These are phyloP conservation scores for Pyrus pyrifolia DNA, from an alignment of 306 rosid species.

Conservation along the genomic window DNA sequence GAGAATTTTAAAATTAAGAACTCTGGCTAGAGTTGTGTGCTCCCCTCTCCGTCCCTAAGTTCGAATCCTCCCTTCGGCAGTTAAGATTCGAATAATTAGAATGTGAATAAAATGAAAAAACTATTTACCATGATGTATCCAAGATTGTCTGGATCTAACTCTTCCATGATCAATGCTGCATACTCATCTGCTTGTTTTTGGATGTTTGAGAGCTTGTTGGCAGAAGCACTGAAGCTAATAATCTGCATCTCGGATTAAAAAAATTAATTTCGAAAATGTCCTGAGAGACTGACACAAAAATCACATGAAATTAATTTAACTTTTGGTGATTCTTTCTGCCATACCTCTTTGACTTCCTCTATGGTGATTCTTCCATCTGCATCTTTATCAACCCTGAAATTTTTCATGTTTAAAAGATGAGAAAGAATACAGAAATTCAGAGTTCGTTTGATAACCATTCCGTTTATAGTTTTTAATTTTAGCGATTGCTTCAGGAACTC, in stretches of 20 bases:
- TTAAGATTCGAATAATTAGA: too few species aligned
- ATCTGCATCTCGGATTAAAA: constrained; percentile 26
- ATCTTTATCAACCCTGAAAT: constrained; percentile 62
- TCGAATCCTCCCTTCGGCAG: too few species aligned
- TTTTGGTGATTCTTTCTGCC: background rate
- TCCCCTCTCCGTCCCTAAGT: too few species aligned
- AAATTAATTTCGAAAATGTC: background rate
- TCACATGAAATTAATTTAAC: background rate
- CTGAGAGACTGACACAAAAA: background rate
- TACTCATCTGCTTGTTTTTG: constrained; percentile 61
- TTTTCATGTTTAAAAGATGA: background rate
- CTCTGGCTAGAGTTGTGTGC: background rate
- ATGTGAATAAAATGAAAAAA: background rate
- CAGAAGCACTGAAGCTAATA: constrained; percentile 55
- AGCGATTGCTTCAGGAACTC: too few species aligned
- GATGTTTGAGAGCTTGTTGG: constrained; percentile 56
- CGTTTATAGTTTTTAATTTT: too few species aligned
- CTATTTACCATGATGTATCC: constrained; percentile 50
- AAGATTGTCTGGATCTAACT: constrained; percentile 51
- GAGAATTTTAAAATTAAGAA: background rate
- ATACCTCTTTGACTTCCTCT: constrained; percentile 58
- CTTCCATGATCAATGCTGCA: constrained; percentile 76
- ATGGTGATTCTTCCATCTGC: constrained; percentile 65
- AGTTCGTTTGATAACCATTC: too few species aligned
- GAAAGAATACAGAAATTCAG: background rate